These are phyloP conservation scores for Phytophthora tentaculata DNA, from an alignment of 352 stramenopile species.

Conservation along the genomic window DNA sequence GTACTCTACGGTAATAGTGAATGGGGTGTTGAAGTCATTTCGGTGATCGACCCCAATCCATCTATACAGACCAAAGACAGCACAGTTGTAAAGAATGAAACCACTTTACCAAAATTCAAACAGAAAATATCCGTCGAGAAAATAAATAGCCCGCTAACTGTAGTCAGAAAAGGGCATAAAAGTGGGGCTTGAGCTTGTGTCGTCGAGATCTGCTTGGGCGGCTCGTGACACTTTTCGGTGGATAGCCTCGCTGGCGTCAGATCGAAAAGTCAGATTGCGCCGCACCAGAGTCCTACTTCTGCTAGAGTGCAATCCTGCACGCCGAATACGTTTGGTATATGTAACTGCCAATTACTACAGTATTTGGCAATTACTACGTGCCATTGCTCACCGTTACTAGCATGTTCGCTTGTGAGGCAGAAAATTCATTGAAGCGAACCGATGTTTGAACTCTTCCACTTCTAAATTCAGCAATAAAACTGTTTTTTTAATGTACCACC, in stretches of 20 bases:
- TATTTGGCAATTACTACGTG: too few relatives aligned
- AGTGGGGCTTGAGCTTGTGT: constrained; percentile 1
- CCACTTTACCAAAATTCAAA: not conserved
- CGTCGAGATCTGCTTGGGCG: constrained; percentile 7
- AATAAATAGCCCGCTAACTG: constrained; percentile 13
- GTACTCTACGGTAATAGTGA: too few relatives aligned
- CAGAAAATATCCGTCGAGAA: not conserved
- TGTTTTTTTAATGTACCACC: too few relatives aligned
- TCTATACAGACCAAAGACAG: constrained; percentile 12
- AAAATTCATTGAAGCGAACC: constrained; percentile 15
- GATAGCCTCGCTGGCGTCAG: constrained; percentile 37
- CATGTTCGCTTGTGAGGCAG: constrained; percentile 5
- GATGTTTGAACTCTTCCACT: too few relatives aligned
- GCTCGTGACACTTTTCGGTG: constrained; percentile 29
- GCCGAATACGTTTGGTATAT: too few relatives aligned
- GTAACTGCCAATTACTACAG: too few relatives aligned
- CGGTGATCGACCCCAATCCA: constrained; percentile 27
- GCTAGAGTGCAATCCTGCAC: constrained; percentile 1
- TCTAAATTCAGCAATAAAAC: too few relatives aligned
- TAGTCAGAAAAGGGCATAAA: not conserved
- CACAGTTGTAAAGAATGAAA: constrained; percentile 4
- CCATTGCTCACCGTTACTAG: constrained; percentile 7
- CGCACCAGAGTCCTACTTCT: not conserved
- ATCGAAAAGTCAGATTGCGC: constrained; percentile 29
- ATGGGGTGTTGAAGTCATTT: too few relatives aligned